Conservation (phyloP, 495 filamentous ascomycete species). For the Xylaria scruposa region DNA sequence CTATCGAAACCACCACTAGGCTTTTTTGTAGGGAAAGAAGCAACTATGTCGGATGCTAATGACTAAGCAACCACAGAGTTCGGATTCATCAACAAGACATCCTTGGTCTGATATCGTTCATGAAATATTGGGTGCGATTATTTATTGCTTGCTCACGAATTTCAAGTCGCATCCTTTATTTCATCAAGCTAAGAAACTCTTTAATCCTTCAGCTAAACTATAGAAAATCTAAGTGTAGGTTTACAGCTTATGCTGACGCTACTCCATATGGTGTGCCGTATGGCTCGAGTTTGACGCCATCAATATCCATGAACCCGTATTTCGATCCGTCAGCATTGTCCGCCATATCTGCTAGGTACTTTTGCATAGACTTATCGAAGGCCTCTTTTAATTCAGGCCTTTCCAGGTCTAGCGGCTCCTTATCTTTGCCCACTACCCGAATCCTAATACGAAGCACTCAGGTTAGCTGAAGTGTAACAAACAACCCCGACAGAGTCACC, state of each 20-base stretch:
- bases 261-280: conserved; percentile 30
- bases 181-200: background rate
- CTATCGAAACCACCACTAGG: background rate
- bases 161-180: background rate
- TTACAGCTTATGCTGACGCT: background rate
- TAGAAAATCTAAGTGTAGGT: background rate
- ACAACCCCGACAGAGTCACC: background rate
- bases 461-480: background rate
- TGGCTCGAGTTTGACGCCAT: conserved; percentile 24
- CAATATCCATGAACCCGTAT: conserved; percentile 39
- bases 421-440: conserved; percentile 56
- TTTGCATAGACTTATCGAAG: conserved; percentile 34
- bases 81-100: background rate
- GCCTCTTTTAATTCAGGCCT: conserved; percentile 46
- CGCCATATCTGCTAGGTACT: conserved; percentile 32
- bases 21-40: background rate
- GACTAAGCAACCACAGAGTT: background rate
- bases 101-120: background rate
- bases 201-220: background rate
- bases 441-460: conserved; percentile 40
- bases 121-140: background rate
- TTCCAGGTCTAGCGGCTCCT: conserved; percentile 60
- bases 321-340: conserved; percentile 38
- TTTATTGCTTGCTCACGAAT: background rate
- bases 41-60: background rate